These are phyloP conservation scores for Cardiospermum halicacabum DNA, from an alignment of 345 rosid genomes.

Conservation along the genomic window DNA sequence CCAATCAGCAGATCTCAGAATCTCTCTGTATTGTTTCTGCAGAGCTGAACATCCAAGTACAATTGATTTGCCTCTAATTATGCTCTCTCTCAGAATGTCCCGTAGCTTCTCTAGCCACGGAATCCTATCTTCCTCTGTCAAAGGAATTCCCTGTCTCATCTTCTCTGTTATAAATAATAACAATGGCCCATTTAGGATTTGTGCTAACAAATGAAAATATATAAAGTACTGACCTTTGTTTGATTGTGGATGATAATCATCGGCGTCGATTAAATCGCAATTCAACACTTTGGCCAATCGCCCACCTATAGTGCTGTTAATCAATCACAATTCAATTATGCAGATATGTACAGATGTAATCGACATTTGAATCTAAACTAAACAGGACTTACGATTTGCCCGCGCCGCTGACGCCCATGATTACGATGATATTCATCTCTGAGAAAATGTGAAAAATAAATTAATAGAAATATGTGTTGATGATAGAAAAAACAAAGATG, in stretches of 20 bases:
- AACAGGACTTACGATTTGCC: constrained; percentile 65
- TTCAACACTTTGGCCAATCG: constrained; percentile 49
- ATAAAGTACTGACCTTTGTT: constrained; percentile 52
- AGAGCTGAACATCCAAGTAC: constrained; percentile 78
- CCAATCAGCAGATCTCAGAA: constrained; percentile 61
- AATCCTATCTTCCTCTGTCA: constrained; percentile 66
- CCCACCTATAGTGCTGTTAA: constrained; percentile 62
- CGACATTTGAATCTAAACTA: too few species aligned
- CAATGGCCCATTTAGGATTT: too few species aligned
- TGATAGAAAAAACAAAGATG: background rate
- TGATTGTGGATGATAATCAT: constrained; percentile 70
- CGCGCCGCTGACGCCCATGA: constrained; percentile 79
- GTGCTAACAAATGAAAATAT: too few species aligned
- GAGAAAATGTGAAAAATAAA: background rate
- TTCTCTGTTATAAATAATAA: constrained; percentile 41
- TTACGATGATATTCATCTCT: constrained; percentile 44
- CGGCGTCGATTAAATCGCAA: constrained; percentile 73
- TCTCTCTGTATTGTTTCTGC: constrained; percentile 60
- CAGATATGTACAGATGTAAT: too few species aligned
- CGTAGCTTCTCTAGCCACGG: constrained; percentile 74
- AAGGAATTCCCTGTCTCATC: constrained; percentile 68
- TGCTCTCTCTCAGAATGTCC: constrained; percentile 35
- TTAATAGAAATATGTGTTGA: background rate
- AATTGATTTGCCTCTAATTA: constrained; percentile 32
- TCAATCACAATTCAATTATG: background rate